A percentile compares a stretch with the other conserved stretches of the same genome.
These are phyloP conservation scores for Naganishia liquefaciens DNA, from an alignment of 1,284 basidiomycete species.

Conservation along the genomic window DNA sequence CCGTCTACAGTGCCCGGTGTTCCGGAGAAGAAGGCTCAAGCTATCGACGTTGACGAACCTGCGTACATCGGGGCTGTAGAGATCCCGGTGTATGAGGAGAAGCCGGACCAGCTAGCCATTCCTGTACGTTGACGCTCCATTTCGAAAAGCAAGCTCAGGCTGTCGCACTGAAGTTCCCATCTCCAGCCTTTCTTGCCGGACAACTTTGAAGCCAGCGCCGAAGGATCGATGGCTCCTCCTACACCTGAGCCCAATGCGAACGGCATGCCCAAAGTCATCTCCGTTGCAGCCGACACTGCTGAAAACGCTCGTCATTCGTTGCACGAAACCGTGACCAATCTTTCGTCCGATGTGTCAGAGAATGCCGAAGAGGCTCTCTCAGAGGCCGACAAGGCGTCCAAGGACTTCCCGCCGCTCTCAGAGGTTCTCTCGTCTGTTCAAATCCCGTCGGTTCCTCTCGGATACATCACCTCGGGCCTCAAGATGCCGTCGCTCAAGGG, in stretches of 20 bases:
- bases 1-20: slow-evolving; percentile 31
- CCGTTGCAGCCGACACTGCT: slow-evolving; percentile 62
- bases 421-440: slow-evolving; percentile 34
- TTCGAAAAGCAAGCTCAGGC: neutral
- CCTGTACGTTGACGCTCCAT: slow-evolving; percentile 21
- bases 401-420: slow-evolving; percentile 33
- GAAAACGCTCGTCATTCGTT: slow-evolving; percentile 66
- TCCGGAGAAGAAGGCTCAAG: slow-evolving; percentile 30
- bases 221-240: slow-evolving; percentile 32
- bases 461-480: slow-evolving; percentile 33
- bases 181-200: slow-evolving; percentile 49
- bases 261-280: slow-evolving; percentile 66
- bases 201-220: slow-evolving; percentile 43
- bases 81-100: slow-evolving; percentile 28
- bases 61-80: slow-evolving; percentile 26
- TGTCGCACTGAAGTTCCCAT: no score
- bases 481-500: slow-evolving; percentile 36
- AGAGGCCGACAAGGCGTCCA: neutral
- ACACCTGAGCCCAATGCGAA: slow-evolving; percentile 40
- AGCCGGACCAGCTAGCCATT: slow-evolving; percentile 21
- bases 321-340: slow-evolving; percentile 47
- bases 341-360: slow-evolving; percentile 37
- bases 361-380: slow-evolving; percentile 25
- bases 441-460: slow-evolving; percentile 35
- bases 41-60: slow-evolving; percentile 22